These are phyloP conservation scores for Clavaria fumosa DNA, from an alignment of 768 basidiomycete species.

Conservation along the genomic window DNA sequence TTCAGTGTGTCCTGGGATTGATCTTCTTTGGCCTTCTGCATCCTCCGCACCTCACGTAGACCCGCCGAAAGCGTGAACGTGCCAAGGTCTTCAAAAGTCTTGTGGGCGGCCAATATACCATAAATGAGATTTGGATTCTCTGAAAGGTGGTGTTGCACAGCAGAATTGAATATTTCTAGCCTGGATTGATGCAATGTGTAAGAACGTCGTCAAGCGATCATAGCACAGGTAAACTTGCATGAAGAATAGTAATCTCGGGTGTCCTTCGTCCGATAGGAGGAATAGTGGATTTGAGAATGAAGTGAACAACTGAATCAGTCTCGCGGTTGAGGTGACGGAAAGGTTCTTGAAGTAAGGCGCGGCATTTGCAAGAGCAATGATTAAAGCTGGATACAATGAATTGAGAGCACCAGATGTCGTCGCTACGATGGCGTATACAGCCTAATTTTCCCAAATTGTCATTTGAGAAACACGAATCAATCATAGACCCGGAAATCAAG, in stretches of 20 bases:
- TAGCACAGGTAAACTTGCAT: constrained; percentile 45
- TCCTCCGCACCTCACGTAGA: constrained; percentile 67
- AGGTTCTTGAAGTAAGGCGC: constrained; percentile 79
- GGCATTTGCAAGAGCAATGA: constrained; percentile 79
- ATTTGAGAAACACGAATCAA: constrained; percentile 8
- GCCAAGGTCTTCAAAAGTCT: constrained; percentile 77
- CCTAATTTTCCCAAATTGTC: constrained; percentile 40
- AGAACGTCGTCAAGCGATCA: background rate
- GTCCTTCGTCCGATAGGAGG: constrained; percentile 85
- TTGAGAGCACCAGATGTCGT: constrained; percentile 72
- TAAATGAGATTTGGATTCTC: constrained; percentile 85
- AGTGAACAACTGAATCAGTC: constrained; percentile 76
- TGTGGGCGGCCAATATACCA: constrained; percentile 69
- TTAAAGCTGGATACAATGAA: constrained; percentile 81
- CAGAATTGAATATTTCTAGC: constrained; percentile 82
- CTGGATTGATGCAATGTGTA: constrained; percentile 21
- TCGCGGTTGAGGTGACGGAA: constrained; percentile 65
- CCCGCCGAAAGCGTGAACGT: constrained; percentile 84
- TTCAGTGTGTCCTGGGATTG: constrained; percentile 27
- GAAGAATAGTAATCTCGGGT: constrained; percentile 85
- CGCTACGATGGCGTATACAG: constrained; percentile 80
- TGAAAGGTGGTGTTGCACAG: constrained; percentile 61
- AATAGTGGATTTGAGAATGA: constrained; percentile 87
- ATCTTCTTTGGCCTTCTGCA: constrained; percentile 60
- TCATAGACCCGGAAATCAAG: background rate